phyloP scores from a whole-genome alignment of 331 rosid genomes.

The Prunus yedoensis region DNA sequence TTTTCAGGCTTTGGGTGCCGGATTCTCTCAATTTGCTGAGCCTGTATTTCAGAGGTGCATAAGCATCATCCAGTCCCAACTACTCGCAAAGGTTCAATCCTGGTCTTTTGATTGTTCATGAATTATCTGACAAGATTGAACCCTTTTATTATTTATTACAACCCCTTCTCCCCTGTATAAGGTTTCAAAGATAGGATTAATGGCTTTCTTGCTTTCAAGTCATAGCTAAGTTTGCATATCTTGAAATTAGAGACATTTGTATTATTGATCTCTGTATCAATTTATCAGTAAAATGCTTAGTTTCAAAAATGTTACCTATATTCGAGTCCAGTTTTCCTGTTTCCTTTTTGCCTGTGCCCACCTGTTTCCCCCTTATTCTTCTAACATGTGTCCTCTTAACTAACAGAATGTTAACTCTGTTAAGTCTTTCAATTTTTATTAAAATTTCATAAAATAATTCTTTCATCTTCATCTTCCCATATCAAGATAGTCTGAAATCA shows the following conservation, averaged over 20 bases:
- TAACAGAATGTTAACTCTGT: no score
- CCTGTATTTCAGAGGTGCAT: conserved; percentile 98
- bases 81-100: conserved; percentile 70
- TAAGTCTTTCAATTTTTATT: no score
- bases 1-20: conserved; percentile 84
- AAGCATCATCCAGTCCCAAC: conserved; percentile 89
- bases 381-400: no score
- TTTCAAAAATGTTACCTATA: background rate
- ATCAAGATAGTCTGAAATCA: no score
- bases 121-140: background rate
- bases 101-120: background rate
- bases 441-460: no score
- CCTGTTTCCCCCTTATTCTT: no score
- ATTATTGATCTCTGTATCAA: background rate
- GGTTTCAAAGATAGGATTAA: background rate
- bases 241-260: conserved; percentile 1
- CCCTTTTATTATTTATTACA: background rate
- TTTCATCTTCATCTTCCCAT: no score
- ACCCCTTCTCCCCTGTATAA: no score
- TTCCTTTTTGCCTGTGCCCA: no score
- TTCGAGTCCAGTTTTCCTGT: no score
- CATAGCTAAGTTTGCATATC: background rate
- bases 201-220: background rate
- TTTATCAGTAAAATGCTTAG: background rate
- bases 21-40: conserved; percentile 87